Base-by-base conservation (phyloP, 2,329 filamentous ascomycete genomes). In the Dothideomycetes sp. region DNA sequence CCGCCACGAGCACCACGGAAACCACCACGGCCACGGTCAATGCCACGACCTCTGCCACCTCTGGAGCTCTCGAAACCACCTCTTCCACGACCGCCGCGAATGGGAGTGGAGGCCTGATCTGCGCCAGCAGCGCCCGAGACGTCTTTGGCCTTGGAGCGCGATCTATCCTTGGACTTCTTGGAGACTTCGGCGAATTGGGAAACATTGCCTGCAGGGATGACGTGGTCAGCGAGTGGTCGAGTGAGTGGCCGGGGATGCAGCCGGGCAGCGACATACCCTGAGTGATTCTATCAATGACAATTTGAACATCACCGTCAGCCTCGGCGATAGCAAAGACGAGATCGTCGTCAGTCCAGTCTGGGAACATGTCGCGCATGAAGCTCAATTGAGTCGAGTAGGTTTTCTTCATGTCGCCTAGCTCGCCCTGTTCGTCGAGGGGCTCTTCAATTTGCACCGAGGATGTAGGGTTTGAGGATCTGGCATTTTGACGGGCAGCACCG, bases 331-430 rank as follows among this genome's bases (percentile, higher is more conserved):
- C 88, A 62, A 91, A 91, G 49, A 96, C 78, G 49, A 96, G 78
- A 63, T 96, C 89, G 63, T 88, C 85, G 58, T 94, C 85, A 53
- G 87, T 89, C 91, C 89, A 96, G 64, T 87, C 82, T 45, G 85
- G 79, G 69, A 94, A 95, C 69, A 96, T 80, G 63, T 94, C 88
- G 68, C 85, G 87, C 61, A 98, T 79, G 56, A 81, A 78, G 47
- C 72, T 71, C 54, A 94, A 76, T 68, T 89, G 84, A 57, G 70
- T 69, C 56, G 82, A 76, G 61, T 94, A 91, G 63, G 84, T 80
- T 71, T 85, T 87, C 76, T 93, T 93, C 60, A 96, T 78, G 66
- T 93, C 79, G 59, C 82, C 84, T 51, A 96, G 75, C 64, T 95
- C 88, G 62, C 85, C 84, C 62, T 94, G 82, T 57, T 96, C 88